These are phyloP conservation scores for Triticum dicoccoides DNA, from an alignment of 176 grass and related monocot genomes.

Conservation along the genomic window DNA sequence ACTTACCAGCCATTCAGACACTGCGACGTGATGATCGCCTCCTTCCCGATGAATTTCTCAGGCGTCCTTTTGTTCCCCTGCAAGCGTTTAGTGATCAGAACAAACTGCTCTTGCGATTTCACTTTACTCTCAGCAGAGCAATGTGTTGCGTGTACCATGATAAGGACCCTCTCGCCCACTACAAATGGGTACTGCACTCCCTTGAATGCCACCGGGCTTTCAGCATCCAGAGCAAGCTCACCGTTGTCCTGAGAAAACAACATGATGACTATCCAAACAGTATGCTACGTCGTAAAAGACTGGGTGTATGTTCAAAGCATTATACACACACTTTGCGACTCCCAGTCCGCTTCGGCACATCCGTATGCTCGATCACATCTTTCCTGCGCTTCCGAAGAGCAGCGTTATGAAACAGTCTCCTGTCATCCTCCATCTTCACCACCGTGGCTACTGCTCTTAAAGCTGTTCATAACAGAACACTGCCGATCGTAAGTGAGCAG, in stretches of 20 bases:
- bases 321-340: constrained; percentile 41
- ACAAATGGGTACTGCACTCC: constrained; percentile 70
- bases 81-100: constrained; percentile 28
- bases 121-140: neutral
- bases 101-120: neutral
- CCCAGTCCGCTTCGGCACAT: constrained; percentile 29
- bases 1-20: constrained; percentile 80
- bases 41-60: constrained; percentile 76
- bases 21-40: constrained; percentile 76
- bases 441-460: constrained; percentile 67
- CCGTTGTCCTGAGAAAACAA: constrained; percentile 42
- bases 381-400: constrained; percentile 69
- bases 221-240: constrained; percentile 36
- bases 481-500: neutral
- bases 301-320: neutral
- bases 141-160: constrained; percentile 40
- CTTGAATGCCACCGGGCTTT: constrained; percentile 37
- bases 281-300: neutral
- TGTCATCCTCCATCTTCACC: constrained; percentile 77
- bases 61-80: constrained; percentile 77
- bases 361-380: constrained; percentile 56
- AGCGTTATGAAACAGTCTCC: constrained; percentile 60
- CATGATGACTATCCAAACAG: neutral
- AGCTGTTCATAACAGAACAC: neutral
- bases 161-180: constrained; percentile 65